phyloP scores from a whole-genome alignment of 139 green algal species.

The Dunaliella sp. region DNA sequence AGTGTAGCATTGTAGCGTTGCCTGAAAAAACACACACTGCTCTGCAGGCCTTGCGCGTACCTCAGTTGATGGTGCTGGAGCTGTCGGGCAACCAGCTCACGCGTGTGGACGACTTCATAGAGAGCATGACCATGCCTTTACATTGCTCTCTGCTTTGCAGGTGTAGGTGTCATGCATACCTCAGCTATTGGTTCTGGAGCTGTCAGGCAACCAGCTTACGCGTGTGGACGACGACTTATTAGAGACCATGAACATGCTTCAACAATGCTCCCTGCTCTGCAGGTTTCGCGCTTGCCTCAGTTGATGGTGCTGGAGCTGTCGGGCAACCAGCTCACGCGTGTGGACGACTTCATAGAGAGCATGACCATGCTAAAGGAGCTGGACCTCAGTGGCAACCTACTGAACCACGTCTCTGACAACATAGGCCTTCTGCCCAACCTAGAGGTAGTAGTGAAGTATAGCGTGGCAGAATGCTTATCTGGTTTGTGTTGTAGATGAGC shows the following conservation, averaged over 20 bases:
- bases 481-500: too few relatives aligned
- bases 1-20: too few relatives aligned
- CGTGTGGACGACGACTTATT: constrained; percentile 60
- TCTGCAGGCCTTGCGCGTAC: constrained; percentile 35
- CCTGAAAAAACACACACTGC: too few relatives aligned
- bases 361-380: constrained; percentile 59
- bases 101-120: constrained; percentile 55
- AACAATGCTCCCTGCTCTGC: too few relatives aligned
- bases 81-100: constrained; percentile 76
- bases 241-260: constrained; percentile 28
- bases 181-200: constrained; percentile 62
- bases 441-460: too few relatives aligned
- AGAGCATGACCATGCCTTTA: constrained; percentile 29
- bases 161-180: constrained; percentile 39
- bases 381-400: constrained; percentile 62
- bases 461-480: neutral
- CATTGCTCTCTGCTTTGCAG: too few relatives aligned
- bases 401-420: constrained; percentile 57
- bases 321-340: constrained; percentile 70
- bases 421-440: constrained; percentile 58
- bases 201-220: constrained; percentile 76
- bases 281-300: constrained; percentile 40
- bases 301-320: constrained; percentile 66
- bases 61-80: constrained; percentile 63
- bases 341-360: constrained; percentile 58